A percentile compares a stretch with the other conserved stretches of the same genome.
Evolutionary conservation across 2,329 filamentous ascomycete genomes (phyloP).

Genomic region (Fusarium pseudoanthophilum): DNA sequence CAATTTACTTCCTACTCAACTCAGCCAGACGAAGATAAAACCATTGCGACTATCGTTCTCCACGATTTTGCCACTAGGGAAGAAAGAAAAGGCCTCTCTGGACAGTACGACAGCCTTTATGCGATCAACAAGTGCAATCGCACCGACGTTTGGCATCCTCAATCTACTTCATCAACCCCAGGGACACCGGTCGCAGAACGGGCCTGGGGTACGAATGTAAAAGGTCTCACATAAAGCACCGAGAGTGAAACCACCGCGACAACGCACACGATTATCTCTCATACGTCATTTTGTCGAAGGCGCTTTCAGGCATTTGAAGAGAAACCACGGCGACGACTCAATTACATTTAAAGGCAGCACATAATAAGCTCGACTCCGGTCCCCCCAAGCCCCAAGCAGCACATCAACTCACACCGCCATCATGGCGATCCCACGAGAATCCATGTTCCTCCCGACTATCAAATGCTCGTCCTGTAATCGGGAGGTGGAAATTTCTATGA

Average conservation of each 20-base stretch:
- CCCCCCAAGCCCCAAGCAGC: background rate
- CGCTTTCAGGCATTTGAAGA: background rate
- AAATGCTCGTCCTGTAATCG: conserved; percentile 85
- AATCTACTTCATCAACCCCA: conserved; percentile 38
- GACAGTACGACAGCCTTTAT: background rate
- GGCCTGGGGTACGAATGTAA: conserved; percentile 45
- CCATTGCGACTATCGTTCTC: conserved; percentile 5
- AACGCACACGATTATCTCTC: conserved; percentile 1
- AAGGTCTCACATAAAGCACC: conserved; percentile 28
- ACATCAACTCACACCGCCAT: conserved; percentile 35
- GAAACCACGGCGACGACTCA: conserved; percentile 2
- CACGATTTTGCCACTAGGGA: background rate
- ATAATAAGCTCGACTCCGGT: background rate
- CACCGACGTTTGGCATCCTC: conserved; percentile 23
- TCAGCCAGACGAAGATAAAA: conserved; percentile 3
- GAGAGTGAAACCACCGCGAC: conserved; percentile 25
- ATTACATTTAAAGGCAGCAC: conserved; percentile 17
- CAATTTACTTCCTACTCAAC: conserved; percentile 1
- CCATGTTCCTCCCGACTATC: conserved; percentile 80
- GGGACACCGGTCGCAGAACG: conserved; percentile 43
- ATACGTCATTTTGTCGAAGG: conserved; percentile 5
- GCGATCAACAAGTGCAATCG: background rate
- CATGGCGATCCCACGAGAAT: conserved; percentile 68
- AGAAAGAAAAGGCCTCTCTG: background rate
- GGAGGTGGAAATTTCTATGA: conserved; percentile 83